Percentiles rank a stretch among this genome's conserved stretches.
Evolutionary conservation across 306 rosid genomes (phyloP).

Genomic region (Pyrus pyrifolia): DNA sequence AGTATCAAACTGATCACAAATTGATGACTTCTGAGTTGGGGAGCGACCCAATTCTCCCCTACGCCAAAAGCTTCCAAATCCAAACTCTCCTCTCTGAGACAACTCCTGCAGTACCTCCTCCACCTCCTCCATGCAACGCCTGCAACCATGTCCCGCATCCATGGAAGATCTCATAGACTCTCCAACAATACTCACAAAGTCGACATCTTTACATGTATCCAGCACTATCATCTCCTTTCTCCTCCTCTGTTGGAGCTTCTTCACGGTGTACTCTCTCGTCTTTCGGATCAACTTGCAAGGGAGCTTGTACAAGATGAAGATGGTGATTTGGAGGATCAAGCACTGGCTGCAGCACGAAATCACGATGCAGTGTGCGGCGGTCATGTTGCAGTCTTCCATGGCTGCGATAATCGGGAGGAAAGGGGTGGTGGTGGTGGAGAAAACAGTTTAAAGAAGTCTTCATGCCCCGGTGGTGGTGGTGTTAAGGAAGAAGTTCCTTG

Average conservation of each 20-base stretch:
- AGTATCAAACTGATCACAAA: constrained; percentile 8
- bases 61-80: constrained; percentile 83
- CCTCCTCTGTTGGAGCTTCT: constrained; percentile 34
- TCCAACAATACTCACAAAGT: constrained; percentile 27
- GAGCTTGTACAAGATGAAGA: constrained; percentile 54
- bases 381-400: constrained; percentile 68
- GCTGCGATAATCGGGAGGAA: constrained; percentile 1
- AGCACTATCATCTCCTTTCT: constrained; percentile 14
- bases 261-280: constrained; percentile 52
- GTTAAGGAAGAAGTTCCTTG: constrained; percentile 36
- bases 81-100: constrained; percentile 58
- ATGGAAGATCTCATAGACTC: constrained; percentile 25
- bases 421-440: constrained; percentile 15
- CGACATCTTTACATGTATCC: constrained; percentile 12
- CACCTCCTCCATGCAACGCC: constrained; percentile 62
- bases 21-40: constrained; percentile 11
- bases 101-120: constrained; percentile 66
- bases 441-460: constrained; percentile 22
- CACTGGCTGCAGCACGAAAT: constrained; percentile 86
- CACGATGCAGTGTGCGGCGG: constrained; percentile 68
- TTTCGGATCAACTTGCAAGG: constrained; percentile 46
- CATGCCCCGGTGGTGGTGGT: constrained; percentile 7
- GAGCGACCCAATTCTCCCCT: constrained; percentile 13
- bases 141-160: constrained; percentile 8
- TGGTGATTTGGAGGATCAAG: constrained; percentile 57